Base-by-base conservation (phyloP, 2,329 filamentous ascomycete genomes). In the Venturia asperata region DNA sequence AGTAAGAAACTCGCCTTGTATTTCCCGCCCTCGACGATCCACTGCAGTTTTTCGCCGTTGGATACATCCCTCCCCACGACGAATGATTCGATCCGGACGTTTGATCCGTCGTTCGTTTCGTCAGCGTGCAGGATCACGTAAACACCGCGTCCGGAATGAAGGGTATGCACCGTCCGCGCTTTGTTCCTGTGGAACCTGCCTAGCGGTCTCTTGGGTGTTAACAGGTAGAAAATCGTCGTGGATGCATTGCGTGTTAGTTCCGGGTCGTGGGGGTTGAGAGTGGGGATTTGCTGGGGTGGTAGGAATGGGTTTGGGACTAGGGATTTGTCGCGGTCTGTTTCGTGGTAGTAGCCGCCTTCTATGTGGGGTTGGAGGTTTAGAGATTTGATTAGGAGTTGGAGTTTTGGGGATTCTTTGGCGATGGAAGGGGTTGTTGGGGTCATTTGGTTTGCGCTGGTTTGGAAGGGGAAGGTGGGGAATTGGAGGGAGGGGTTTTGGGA, bases 21-120 rank as follows among this genome's bases (percentile, higher is more conserved):
- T 72, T 85, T 84, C 5, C 84, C 86, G 0, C 87, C 86, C 64
- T 87, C 85, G 9, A 90, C 86, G 67, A 88, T 78, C 87, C 87
- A 90, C 72, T 88, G 85, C 70, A 87, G 68, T 71, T 72, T 82
- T 77, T 90, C 87, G 0, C 86, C 87, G 0, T 71, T 74, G 4
- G 76, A 77, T 5, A 88, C 75, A 71, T 87, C 76, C 15, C 77
- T 78, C 0, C 86, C 87, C 0, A 89, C 87, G 3, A 86, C 73
- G 69, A 87, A 89, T 7, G 78, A 82, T 75, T 89, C 86, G n/a
- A 89, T 74, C 19, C 79, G 74, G 56, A 82, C 82, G 66, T 79
- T 79, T 39, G 27, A 34, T 64, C 65, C 49, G 24, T 39, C 27
- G 75, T 78, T 66, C 39, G 4, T 30, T 61, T 83, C 80, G 69